Base-by-base conservation (phyloP, 805 yeast species). In the Metschnikowia noctiluminum region DNA sequence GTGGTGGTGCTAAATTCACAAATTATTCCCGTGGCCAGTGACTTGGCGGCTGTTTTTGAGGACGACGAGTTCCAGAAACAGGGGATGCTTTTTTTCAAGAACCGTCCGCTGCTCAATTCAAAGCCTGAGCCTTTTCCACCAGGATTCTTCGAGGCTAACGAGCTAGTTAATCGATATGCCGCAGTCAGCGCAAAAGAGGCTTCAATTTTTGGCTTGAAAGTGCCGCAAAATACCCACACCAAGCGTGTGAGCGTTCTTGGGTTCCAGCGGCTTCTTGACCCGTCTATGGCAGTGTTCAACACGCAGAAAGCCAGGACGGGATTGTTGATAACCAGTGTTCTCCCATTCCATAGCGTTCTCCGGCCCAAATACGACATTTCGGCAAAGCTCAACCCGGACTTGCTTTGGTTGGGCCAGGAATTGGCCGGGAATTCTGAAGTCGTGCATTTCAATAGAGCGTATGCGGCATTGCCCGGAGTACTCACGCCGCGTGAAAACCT, bases 401-500 rank as follows among this genome's bases (percentile, higher is more conserved):
- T 56, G 30, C 42, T 70, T 21, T 69, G 74, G 74, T 30, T 69
- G 7, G 72, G 73, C 3, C 65, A 64, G 48, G 68, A 65, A 40
- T 47, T 68, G 5, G 56, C 70, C 0, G 74, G 71, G 0, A 28
- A 46, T 1, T 48, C 45, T 40, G 49, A 47, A 1, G 35, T 36
- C 36, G 54, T 63, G n/a, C 46, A 62, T 38, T 66, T 70, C 53
- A 66, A 66, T 46, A 36, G 21, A 3, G 46, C 53, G 31, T 59
- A 46, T 47, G 72, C 66, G 0, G 64, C 61, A 7, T 60, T 63
- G 7, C 62, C 63, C 1, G 74, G 74, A 0, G 52, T 66, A 2
- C 48, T 62, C 16, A 68, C 74, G 0, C 72, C 72, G 1, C 39
- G 38, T 1, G 54, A 49, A 28, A 68, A 65, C 36, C 45, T 56